Base-by-base conservation (phyloP, 352 stramenopile genomes). In the Aphanomyces cochlioides region DNA sequence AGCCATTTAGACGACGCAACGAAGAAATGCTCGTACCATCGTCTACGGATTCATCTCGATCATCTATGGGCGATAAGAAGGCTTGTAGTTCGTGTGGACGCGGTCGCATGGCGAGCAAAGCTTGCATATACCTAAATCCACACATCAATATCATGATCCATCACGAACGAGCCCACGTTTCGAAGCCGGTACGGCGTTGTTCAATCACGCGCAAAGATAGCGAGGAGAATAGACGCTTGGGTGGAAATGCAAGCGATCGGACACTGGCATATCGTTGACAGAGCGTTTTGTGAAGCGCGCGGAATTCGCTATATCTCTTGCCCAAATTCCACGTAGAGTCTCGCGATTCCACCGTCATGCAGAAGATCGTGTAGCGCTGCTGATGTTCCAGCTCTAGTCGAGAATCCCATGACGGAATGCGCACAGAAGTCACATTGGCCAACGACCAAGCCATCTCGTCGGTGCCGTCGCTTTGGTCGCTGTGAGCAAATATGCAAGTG, bases 171-270 rank as follows among this genome's bases (percentile, higher is more conserved):
- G 36, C 21, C 15, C 61, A 70, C 64, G 80, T 88, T 68, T 93
- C 87, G 40, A 95, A 90, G 10, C 77, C 85, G 56, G 92, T 81
- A 13, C 85, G 84, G 12, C 87, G 84, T 66, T 95, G 87, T 73
- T 93, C 85, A 71, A 95, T 95, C 47, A 95, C 87, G 63, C 90
- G 83, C 13, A 95, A 75, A 39, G 87, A 95, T n/a, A 92, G 71
- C 54, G 85, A 93, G 74, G 89, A 84, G 69, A 95, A 95, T 69
- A 92, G 91, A 66, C 92, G 90, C 61, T 93, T 93, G 4, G 85
- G 87, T 7, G 87, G 87, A 66, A 95, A 95, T 64, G 90, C 91
- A 36, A 93, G 79, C 54, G 89, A 90, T 61, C 81, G 82, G 7
- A 95, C 85, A 0, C 83, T 85, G 0, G 83, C 83, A 73, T 93